Conservation (phyloP, 345 rosid genomes). For the Dimocarpus longan region DNA sequence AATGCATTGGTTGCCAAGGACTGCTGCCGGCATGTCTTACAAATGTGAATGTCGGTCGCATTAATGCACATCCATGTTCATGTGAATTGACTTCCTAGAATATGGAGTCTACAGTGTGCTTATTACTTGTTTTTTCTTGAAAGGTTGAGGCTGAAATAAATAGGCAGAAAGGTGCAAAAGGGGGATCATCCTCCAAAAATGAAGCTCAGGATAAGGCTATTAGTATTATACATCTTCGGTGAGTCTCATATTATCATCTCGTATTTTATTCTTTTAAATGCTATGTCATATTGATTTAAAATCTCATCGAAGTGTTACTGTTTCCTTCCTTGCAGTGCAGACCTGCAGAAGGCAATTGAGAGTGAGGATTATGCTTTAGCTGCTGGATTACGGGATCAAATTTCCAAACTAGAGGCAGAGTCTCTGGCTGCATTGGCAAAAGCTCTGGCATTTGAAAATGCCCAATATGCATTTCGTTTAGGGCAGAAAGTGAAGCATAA, state of each 20-base stretch:
- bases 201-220: constrained; percentile 95
- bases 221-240: constrained; percentile 75
- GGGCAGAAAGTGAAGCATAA: constrained; percentile 94
- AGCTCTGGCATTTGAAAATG: constrained; percentile 80
- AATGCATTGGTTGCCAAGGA: not conserved
- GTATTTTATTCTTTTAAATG: not conserved
- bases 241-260: constrained; percentile 22
- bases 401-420: constrained; percentile 80
- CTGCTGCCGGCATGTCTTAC: constrained; percentile 1
- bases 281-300: not conserved
- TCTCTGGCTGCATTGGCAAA: constrained; percentile 84
- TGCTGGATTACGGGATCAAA: constrained; percentile 71
- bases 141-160: constrained; percentile 86
- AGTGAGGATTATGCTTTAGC: constrained; percentile 77
- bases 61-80: not conserved
- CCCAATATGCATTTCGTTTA: constrained; percentile 76
- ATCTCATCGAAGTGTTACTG: constrained; percentile 12
- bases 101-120: constrained; percentile 14
- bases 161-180: constrained; percentile 63
- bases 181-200: constrained; percentile 86
- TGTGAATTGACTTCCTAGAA: constrained; percentile 13
- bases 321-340: constrained; percentile 59
- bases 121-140: constrained; percentile 31
- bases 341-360: constrained; percentile 81
- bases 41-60: constrained; percentile 1